These are phyloP conservation scores for Cladorrhinum sp. DNA, from an alignment of 2,329 filamentous ascomycete genomes.

Conservation along the genomic window DNA sequence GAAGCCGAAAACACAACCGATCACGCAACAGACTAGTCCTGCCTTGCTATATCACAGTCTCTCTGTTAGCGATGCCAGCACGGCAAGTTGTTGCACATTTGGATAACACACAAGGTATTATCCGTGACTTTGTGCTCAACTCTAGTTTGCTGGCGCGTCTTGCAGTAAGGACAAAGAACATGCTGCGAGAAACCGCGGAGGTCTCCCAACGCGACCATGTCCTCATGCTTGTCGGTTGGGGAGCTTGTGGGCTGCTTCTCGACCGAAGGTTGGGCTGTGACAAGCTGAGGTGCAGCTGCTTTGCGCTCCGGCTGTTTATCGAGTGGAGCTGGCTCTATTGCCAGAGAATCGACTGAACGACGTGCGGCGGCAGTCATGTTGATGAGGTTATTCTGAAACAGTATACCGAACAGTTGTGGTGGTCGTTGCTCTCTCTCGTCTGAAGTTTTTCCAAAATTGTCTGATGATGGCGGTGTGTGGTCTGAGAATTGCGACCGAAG, in stretches of 20 bases:
- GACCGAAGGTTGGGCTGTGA: neutral
- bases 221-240: too few relatives aligned
- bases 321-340: neutral
- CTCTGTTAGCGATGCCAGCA: neutral
- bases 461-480: too few relatives aligned
- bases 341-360: neutral
- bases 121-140: neutral
- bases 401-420: too few relatives aligned
- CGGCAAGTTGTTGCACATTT: neutral
- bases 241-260: neutral
- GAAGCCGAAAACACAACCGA: neutral
- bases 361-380: neutral
- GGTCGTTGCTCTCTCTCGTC: neutral
- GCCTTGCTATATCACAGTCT: neutral
- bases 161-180: neutral
- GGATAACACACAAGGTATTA: neutral
- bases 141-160: neutral
- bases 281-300: neutral
- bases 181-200: neutral
- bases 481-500: neutral
- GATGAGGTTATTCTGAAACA: neutral
- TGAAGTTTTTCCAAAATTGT: too few relatives aligned
- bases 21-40: neutral
- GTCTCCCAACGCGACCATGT: neutral
- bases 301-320: neutral